A percentile compares a stretch with the other conserved stretches of the same genome.
Evolutionary conservation across 768 basidiomycete species (phyloP).

Genomic region (Pisolithus marmoratus): DNA sequence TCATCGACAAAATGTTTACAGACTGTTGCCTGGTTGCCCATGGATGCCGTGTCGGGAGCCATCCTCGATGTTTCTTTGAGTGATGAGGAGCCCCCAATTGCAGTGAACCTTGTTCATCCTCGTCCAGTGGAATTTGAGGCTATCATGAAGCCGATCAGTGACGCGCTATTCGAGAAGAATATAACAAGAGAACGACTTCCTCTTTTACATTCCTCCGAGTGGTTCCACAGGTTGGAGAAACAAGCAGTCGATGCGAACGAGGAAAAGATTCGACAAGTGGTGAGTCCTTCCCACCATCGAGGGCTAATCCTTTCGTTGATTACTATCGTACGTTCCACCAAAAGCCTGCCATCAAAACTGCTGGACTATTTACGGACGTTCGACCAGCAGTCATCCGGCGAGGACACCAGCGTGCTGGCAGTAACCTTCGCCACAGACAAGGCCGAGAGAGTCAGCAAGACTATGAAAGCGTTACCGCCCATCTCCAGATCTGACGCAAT

Average conservation of each 20-base stretch:
- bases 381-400: neutral
- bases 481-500: slow-evolving; percentile 14
- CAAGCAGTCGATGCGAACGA: slow-evolving; percentile 9
- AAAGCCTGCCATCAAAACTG: slow-evolving; percentile 31
- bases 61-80: slow-evolving; percentile 26
- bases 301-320: slow-evolving; percentile 16
- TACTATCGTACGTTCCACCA: neutral
- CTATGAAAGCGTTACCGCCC: neutral
- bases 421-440: neutral
- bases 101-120: slow-evolving; percentile 30
- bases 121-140: slow-evolving; percentile 23
- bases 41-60: slow-evolving; percentile 18
- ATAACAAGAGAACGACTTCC: slow-evolving; percentile 17
- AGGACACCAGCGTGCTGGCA: neutral
- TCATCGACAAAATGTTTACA: slow-evolving; percentile 3
- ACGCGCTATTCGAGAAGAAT: slow-evolving; percentile 8
- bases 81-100: slow-evolving; percentile 11
- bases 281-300: slow-evolving; percentile 28
- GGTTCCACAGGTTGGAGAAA: slow-evolving; percentile 26
- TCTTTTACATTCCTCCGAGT: slow-evolving; percentile 28
- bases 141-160: slow-evolving; percentile 21
- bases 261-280: slow-evolving; percentile 23
- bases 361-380: slow-evolving; percentile 6
- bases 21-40: slow-evolving; percentile 27
- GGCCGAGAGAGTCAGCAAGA: neutral